Percentiles rank a stretch among this genome's conserved stretches.
Evolutionary conservation across 164 flowering plant species (phyloP).

Genomic region (Aristolochia californica): DNA sequence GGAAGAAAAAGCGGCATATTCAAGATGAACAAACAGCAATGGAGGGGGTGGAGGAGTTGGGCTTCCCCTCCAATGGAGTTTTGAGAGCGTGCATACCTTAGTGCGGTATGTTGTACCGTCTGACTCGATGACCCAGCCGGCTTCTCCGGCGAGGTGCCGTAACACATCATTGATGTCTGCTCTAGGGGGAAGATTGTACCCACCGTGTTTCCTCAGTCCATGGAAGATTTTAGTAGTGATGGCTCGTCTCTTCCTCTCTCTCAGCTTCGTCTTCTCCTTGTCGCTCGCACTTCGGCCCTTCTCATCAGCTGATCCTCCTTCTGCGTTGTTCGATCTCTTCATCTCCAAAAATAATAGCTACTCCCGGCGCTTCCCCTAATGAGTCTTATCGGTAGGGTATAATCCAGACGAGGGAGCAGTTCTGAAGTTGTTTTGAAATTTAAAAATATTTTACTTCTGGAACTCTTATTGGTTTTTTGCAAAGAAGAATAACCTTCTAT

Average conservation of each 20-base stretch:
- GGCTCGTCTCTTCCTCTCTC: constrained; percentile 46
- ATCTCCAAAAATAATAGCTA: constrained; percentile 1
- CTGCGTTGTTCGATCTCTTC: background rate
- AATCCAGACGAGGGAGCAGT: too few species aligned
- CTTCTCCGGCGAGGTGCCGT: constrained; percentile 35
- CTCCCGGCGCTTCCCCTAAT: background rate
- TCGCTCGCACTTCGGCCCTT: constrained; percentile 17
- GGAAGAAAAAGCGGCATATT: background rate
- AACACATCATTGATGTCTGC: constrained; percentile 59
- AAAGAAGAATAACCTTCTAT: too few species aligned
- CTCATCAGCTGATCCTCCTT: background rate
- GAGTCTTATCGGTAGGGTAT: too few species aligned
- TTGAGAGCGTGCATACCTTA: background rate
- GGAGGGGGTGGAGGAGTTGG: background rate
- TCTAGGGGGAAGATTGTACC: constrained; percentile 36
- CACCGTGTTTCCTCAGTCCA: constrained; percentile 43
- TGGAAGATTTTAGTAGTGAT: constrained; percentile 45
- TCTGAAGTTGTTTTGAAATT: too few species aligned
- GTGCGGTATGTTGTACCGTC: constrained; percentile 57
- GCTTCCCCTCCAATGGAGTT: background rate
- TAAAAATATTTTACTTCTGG: too few species aligned
- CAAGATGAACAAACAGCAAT: background rate
- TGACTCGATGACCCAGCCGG: constrained; percentile 45
- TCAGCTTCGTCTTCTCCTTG: constrained; percentile 43
- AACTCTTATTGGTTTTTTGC: too few species aligned